Evolutionary conservation across 495 filamentous ascomycete species (phyloP), one percentile per base, ranked within the genome.

Genomic region (Hypoxylon lenormandii): DNA sequence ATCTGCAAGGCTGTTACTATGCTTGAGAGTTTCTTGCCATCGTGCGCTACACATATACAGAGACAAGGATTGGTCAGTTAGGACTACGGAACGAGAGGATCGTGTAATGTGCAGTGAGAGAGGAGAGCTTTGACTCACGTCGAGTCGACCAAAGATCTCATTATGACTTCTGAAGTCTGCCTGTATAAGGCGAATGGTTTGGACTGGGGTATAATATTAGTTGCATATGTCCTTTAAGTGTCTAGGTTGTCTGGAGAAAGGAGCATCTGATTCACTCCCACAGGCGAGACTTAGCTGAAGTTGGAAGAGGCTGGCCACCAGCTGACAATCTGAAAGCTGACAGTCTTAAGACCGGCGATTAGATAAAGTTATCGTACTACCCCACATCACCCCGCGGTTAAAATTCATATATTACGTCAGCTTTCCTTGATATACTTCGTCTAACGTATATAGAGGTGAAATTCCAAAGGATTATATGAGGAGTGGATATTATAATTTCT

Each of bases 11-110:
- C 78, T 89, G 42, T 82, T 75, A 70, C 84, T 84, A 70, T 88
- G 76, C 77, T 80, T 83, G 74, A 91, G 81, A 48, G 90, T 87
- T 59, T 82, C 81, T 73, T 87, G 80, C 91, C 91, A 94, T 85
- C 88, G 77, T 58, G 69, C 65, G 63, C 83, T 86, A 62, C 30
- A 40, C 13, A 42, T 5, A 53, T 50, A 59, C 19, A 33, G 22
- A 53, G 18, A 16, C 10, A 16, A 18, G 42, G 30, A 33, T 73
- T 43, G 73, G 70, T 58, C 45, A 51, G 13, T 56, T 23, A 12
- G 11, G n/a, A 19, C 36, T 4, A 28, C 26, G 26, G 43, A 61
- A 47, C 47, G 16, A 46, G 5, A 45, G 56, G 23, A 26, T 26
- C 2, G 23, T 2, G 23, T 2, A 5, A 26, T 61, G 15, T 58